phyloP scores from a whole-genome alignment of 257 asterid species.

The Jacaranda copaia region DNA sequence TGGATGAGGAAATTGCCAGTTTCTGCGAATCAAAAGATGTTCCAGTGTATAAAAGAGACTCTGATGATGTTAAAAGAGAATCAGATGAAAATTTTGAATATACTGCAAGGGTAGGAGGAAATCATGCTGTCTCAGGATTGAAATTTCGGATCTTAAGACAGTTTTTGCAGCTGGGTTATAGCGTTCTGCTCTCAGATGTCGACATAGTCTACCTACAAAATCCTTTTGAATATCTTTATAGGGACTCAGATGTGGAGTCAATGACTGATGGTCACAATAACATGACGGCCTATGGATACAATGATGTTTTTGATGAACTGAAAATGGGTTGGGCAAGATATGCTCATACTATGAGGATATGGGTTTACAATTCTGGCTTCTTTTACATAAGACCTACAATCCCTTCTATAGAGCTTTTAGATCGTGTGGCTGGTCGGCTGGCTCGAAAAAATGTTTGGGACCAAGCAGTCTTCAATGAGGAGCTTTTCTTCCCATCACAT shows the following conservation, averaged over 20 bases:
- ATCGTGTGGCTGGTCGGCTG: conserved; percentile 64
- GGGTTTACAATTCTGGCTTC: conserved; percentile 80
- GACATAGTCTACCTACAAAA: conserved; percentile 72
- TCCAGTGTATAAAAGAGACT: conserved; percentile 55
- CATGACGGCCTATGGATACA: conserved; percentile 65
- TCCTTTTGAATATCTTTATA: conserved; percentile 63
- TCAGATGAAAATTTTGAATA: conserved; percentile 48
- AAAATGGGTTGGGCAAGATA: conserved; percentile 74
- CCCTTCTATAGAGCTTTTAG: conserved; percentile 80
- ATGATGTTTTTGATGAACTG: conserved; percentile 69
- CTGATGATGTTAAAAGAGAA: conserved; percentile 41
- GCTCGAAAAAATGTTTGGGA: conserved; percentile 68
- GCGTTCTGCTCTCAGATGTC: conserved; percentile 73
- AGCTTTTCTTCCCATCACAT: conserved; percentile 70
- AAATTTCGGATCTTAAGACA: conserved; percentile 66
- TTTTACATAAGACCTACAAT: conserved; percentile 73
- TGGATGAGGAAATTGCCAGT: conserved; percentile 60
- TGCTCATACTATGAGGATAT: conserved; percentile 72
- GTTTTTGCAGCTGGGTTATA: conserved; percentile 74
- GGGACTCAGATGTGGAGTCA: conserved; percentile 78
- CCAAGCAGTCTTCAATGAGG: conserved; percentile 73
- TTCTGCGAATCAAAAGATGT: conserved; percentile 57
- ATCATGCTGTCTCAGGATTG: conserved; percentile 72
- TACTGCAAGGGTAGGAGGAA: conserved; percentile 60
- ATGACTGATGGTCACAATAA: conserved; percentile 80